These are phyloP conservation scores for Trifolium repens DNA, from an alignment of 306 rosid genomes.

Conservation along the genomic window DNA sequence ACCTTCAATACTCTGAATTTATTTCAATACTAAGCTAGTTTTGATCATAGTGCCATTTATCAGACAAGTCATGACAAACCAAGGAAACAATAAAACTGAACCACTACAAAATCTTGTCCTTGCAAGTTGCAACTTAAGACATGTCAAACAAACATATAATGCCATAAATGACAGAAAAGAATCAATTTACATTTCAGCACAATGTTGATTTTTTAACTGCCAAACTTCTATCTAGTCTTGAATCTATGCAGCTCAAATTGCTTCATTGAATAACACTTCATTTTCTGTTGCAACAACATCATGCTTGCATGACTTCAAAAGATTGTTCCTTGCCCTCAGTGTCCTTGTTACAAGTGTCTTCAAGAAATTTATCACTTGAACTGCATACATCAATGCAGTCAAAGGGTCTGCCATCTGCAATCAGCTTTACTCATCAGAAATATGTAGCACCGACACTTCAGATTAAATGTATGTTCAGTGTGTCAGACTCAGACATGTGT, in stretches of 20 bases:
- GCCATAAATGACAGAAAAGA: background rate
- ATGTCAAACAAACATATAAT: background rate
- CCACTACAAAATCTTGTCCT: conserved; percentile 31
- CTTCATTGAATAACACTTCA: conserved; percentile 49
- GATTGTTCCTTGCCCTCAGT: conserved; percentile 51
- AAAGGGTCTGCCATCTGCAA: conserved; percentile 77
- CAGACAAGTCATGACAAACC: conserved; percentile 35
- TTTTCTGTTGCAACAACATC: conserved; percentile 18
- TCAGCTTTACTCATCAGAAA: conserved; percentile 2
- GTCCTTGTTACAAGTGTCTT: conserved; percentile 63
- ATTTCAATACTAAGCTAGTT: conserved; percentile 36
- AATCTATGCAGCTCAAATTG: conserved; percentile 54
- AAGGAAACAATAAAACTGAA: conserved; percentile 44
- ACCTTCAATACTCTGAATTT: conserved; percentile 5
- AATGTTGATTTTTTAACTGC: background rate
- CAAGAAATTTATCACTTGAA: conserved; percentile 80
- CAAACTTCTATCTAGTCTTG: conserved; percentile 66
- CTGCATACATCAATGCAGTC: conserved; percentile 82
- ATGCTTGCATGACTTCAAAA: conserved; percentile 42
- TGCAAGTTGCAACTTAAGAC: conserved; percentile 6
- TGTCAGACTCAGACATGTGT: background rate
- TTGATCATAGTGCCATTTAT: conserved; percentile 37
- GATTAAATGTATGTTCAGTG: no score
- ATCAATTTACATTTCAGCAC: background rate
- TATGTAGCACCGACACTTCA: background rate